Base-by-base conservation (phyloP, 2,329 filamentous ascomycete species). In the Colletotrichum karsti region DNA sequence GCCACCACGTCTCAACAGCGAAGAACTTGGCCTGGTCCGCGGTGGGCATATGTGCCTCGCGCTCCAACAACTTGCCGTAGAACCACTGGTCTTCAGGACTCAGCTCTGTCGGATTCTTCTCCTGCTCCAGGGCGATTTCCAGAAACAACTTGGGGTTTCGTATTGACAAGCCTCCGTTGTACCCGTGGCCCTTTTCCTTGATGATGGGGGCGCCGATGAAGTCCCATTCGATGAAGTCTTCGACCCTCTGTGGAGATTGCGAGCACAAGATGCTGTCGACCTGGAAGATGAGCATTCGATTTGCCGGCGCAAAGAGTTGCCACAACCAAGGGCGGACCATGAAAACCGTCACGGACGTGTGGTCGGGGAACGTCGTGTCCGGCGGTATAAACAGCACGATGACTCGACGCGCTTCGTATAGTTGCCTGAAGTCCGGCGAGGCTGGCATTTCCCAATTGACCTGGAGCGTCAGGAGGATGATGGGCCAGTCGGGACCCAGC, bases 401-500 rank as follows among this genome's bases (percentile, higher is more conserved):
- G 65, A 84, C 73, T 15, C 72, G 67, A 13, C 75, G 74, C 4
- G 72, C 60, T 18, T 72, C 70, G 7, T 83, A 65, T n/a, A 79
- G 78, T 6, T 80, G 80, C 10, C 73, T 72, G 59, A 82, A 78
- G 10, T 2, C 78, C 75, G 22, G 13, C 4, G 63, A 65, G 1
- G n/a, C 22, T 3, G 42, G 71, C 20, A 71, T 54, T 3, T 70
- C 39, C 59, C 72, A 74, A 7, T 68, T 75, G 59, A 73, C 72
- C n/a, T 75, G 70, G 2, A 77, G 75, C 0, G 83, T 84, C 69
- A 80, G 82, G 44, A 84, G 78, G 22, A 84, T 74, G 41, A 85
- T 77, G 5, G 81, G 81, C 82, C 82, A 84, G 9, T 71, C 69
- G 9, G 82, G 80, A 1, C 82, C 83, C 5, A 84, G 78, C 10